These are phyloP conservation scores for Thraustotheca clavata DNA, from an alignment of 352 stramenopile genomes.

Conservation along the genomic window DNA sequence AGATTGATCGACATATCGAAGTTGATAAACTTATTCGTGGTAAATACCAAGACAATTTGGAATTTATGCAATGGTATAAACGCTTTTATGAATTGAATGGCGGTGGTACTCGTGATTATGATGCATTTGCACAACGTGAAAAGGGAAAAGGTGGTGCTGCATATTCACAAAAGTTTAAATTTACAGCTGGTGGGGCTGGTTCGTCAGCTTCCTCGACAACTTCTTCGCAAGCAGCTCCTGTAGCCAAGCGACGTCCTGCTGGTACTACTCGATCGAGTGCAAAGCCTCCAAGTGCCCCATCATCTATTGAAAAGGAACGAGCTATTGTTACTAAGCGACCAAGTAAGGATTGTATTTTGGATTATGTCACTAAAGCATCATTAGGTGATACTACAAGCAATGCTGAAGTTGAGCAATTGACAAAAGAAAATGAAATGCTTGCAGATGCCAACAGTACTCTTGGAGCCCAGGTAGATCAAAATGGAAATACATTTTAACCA, in stretches of 20 bases:
- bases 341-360: background rate
- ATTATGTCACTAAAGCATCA: background rate
- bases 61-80: constrained; percentile 99
- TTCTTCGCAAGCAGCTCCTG: constrained; percentile 15
- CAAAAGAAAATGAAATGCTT: constrained; percentile 49
- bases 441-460: constrained; percentile 73
- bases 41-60: constrained; percentile 99
- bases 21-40: constrained; percentile 96
- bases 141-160: constrained; percentile 91
- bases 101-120: constrained; percentile 83
- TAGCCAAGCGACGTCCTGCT: constrained; percentile 28
- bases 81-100: constrained; percentile 88
- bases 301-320: constrained; percentile 15
- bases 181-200: constrained; percentile 29
- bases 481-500: background rate
- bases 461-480: constrained; percentile 47
- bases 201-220: constrained; percentile 28
- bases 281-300: constrained; percentile 3
- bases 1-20: constrained; percentile 95
- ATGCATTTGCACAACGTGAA: constrained; percentile 85
- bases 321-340: background rate
- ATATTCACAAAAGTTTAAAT: constrained; percentile 74
- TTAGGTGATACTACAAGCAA: constrained; percentile 11
- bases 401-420: constrained; percentile 61
- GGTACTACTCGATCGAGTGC: constrained; percentile 18